phyloP scores from a whole-genome alignment of 208 protist genomes.

The Porcisia deanei region DNA sequence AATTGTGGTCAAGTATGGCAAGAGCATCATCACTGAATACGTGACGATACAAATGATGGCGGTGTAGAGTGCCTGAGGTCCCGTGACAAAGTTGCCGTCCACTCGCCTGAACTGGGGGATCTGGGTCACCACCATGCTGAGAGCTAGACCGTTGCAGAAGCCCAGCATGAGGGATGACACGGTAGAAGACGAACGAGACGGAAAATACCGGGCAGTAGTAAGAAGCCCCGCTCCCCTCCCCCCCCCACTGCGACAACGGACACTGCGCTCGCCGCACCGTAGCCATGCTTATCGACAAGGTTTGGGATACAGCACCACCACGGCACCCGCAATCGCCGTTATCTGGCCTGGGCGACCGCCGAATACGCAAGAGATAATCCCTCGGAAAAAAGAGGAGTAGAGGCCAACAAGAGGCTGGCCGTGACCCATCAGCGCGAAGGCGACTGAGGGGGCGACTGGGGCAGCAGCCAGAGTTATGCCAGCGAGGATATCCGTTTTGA shows the following conservation, averaged over 20 bases:
- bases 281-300: slow-evolving; percentile 49
- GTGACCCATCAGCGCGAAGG: slow-evolving; percentile 55
- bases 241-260: slow-evolving; percentile 36
- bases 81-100: slow-evolving; percentile 41
- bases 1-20: slow-evolving; percentile 57
- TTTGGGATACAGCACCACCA: slow-evolving; percentile 53
- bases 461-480: slow-evolving; percentile 52
- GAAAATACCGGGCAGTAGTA: slow-evolving; percentile 47
- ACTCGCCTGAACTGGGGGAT: slow-evolving; percentile 48
- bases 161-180: slow-evolving; percentile 50
- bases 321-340: slow-evolving; percentile 55
- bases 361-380: slow-evolving; percentile 49
- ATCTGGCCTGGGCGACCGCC: slow-evolving; percentile 58
- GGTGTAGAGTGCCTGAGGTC: slow-evolving; percentile 42
- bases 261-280: slow-evolving; percentile 43
- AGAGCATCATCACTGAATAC: slow-evolving; percentile 58
- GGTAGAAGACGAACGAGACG: slow-evolving; percentile 50
- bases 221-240: slow-evolving; percentile 46
- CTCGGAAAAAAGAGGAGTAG: slow-evolving; percentile 59
- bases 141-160: slow-evolving; percentile 54
- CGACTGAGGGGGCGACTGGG: slow-evolving; percentile 52
- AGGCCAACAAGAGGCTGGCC: slow-evolving; percentile 46
- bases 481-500: slow-evolving; percentile 54
- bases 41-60: slow-evolving; percentile 53
- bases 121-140: slow-evolving; percentile 52